These are phyloP conservation scores for Prorocentrum cordatum DNA, from an alignment of 169 alveolate species.

Conservation along the genomic window DNA sequence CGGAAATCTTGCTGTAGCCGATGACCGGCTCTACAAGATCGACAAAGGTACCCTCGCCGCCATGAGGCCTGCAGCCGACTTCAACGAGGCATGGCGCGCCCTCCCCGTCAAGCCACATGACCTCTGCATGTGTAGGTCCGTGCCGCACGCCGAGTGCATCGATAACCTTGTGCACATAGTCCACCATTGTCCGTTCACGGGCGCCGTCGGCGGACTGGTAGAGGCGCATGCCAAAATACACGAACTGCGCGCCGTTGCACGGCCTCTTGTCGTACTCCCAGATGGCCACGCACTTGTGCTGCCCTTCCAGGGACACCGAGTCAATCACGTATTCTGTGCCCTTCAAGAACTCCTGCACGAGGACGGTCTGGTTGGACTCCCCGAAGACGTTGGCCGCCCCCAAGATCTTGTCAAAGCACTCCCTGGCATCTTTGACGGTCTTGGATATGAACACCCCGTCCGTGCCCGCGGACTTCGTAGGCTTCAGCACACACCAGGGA, in stretches of 20 bases:
- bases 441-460: too few relatives aligned
- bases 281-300: neutral
- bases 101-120: neutral
- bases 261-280: neutral
- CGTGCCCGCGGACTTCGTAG: too few relatives aligned
- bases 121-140: neutral
- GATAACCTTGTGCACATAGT: neutral
- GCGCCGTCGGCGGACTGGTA: neutral
- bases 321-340: neutral
- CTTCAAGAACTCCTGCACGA: neutral
- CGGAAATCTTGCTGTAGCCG: neutral
- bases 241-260: neutral
- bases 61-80: neutral
- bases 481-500: too few relatives aligned
- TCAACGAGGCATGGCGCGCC: neutral
- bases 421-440: too few relatives aligned
- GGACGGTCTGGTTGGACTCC: neutral
- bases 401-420: neutral
- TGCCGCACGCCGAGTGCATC: neutral
- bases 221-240: neutral
- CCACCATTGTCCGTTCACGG: neutral
- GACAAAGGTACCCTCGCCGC: neutral
- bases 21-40: neutral
- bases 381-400: neutral
- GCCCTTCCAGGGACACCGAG: neutral